Conservation (phyloP, 371 early-diverging fungal genomes). For the Mortierella sp. region DNA sequence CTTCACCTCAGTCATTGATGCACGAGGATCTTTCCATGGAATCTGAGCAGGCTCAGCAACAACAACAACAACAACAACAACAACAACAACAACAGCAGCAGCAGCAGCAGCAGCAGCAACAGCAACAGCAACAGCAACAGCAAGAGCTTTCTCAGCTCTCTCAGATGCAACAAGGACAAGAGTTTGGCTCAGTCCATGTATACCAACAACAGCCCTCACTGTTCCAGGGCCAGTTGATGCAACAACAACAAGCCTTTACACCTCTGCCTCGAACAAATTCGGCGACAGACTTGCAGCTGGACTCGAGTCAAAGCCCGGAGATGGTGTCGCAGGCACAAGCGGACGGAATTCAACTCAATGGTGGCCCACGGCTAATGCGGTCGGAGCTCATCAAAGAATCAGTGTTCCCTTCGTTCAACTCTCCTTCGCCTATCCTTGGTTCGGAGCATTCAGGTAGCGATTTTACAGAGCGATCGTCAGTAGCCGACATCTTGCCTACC, state of each 20-base stretch:
- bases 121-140: constrained; percentile 14
- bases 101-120: constrained; percentile 7
- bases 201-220: no score
- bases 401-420: constrained; percentile 9
- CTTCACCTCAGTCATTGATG: no score
- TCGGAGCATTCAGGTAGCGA: constrained; percentile 26
- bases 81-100: constrained; percentile 19
- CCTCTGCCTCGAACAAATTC: constrained; percentile 17
- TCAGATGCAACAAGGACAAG: no score
- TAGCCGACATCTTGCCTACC: constrained; percentile 9
- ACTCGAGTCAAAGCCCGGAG: constrained; percentile 21
- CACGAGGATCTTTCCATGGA: no score
- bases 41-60: constrained; percentile 11
- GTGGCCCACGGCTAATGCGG: constrained; percentile 1
- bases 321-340: constrained; percentile 8
- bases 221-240: not conserved
- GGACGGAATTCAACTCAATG: constrained; percentile 6
- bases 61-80: constrained; percentile 12
- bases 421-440: constrained; percentile 24
- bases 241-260: not conserved
- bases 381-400: constrained; percentile 15
- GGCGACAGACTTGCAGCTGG: constrained; percentile 23
- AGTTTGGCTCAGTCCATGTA: no score
- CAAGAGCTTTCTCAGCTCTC: not conserved
- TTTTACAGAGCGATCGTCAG: constrained; percentile 8